Evolutionary conservation across 2,329 filamentous ascomycete genomes (phyloP).

Genomic region (Trichoderma sp.): DNA sequence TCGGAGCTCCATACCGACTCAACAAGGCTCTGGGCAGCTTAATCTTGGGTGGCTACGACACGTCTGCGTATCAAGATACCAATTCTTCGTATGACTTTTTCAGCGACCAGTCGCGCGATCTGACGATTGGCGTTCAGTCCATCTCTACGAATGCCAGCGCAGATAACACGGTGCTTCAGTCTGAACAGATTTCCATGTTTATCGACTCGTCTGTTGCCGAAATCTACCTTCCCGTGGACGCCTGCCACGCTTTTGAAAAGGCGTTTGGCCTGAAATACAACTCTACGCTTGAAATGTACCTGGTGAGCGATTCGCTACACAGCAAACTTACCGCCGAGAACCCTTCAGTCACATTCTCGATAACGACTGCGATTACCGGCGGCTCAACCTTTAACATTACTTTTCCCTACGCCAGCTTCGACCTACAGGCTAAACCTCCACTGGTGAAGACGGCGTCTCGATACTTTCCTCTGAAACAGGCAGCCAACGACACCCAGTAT

Average conservation of each 20-base stretch:
- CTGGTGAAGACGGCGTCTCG: conserved; percentile 16
- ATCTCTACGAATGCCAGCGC: conserved; percentile 19
- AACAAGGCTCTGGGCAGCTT: conserved; percentile 20
- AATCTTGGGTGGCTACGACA: conserved; percentile 19
- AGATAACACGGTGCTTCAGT: conserved; percentile 1
- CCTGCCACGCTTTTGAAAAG: conserved; percentile 19
- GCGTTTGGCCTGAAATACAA: conserved; percentile 17
- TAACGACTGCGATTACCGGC: conserved; percentile 14
- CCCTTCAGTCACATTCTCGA: conserved; percentile 14
- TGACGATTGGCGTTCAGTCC: conserved; percentile 20
- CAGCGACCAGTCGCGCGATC: conserved; percentile 19
- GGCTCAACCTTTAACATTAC: conserved; percentile 18
- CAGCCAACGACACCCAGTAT: conserved; percentile 23
- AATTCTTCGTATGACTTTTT: conserved; percentile 13
- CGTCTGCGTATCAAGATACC: conserved; percentile 11
- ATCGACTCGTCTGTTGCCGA: conserved; percentile 22
- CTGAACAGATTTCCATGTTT: conserved; percentile 16
- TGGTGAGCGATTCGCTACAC: conserved; percentile 19
- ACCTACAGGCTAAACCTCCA: conserved; percentile 19
- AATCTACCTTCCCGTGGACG: conserved; percentile 18
- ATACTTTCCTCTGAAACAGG: conserved; percentile 23
- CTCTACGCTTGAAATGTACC: conserved; percentile 12
- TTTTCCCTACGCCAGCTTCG: conserved; percentile 24
- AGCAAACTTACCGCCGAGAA: neutral
- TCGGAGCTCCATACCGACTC: conserved; percentile 18